phyloP scores from a whole-genome alignment of 2,329 filamentous ascomycete species.

The Coleophoma crateriformis region DNA sequence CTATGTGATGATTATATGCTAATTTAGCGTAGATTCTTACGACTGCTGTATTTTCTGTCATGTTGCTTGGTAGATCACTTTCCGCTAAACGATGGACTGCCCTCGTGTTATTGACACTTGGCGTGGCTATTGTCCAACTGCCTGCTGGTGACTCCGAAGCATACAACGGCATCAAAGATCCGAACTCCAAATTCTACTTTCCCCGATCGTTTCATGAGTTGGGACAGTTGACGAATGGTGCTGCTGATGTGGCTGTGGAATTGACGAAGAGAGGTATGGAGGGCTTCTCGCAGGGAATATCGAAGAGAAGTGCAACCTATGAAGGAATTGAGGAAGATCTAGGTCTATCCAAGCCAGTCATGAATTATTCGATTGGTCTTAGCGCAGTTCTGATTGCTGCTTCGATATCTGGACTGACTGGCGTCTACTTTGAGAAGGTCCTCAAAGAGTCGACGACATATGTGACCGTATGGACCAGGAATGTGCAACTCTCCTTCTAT shows the following conservation, averaged over 20 bases:
- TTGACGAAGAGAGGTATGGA: slow-evolving; percentile 42
- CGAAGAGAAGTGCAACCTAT: slow-evolving; percentile 68
- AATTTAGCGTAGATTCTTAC: slow-evolving; percentile 60
- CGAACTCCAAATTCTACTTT: slow-evolving; percentile 54
- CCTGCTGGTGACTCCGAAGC: slow-evolving; percentile 54
- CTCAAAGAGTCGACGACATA: slow-evolving; percentile 75
- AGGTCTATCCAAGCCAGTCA: slow-evolving; percentile 39
- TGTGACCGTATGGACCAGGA: slow-evolving; percentile 86
- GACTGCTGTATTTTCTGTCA: slow-evolving; percentile 80
- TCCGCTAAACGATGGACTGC: slow-evolving; percentile 73
- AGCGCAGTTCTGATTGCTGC: slow-evolving; percentile 74
- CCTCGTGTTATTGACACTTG: slow-evolving; percentile 71
- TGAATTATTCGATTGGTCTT: slow-evolving; percentile 78
- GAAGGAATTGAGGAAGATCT: slow-evolving; percentile 66
- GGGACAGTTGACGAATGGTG: slow-evolving; percentile 53
- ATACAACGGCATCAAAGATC: slow-evolving; percentile 57
- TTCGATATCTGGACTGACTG: slow-evolving; percentile 75
- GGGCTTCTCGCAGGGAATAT: slow-evolving; percentile 35
- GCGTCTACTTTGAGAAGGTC: slow-evolving; percentile 86
- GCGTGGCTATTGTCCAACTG: slow-evolving; percentile 81
- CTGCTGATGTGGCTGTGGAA: slow-evolving; percentile 42
- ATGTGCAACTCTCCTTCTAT: slow-evolving; percentile 92
- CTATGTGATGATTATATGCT: slow-evolving; percentile 4
- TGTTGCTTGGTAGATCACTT: slow-evolving; percentile 67
- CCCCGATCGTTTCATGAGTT: slow-evolving; percentile 75